A percentile compares a stretch with the other conserved stretches of the same genome.
Conservation (phyloP, 2,329 filamentous ascomycete genomes). For the Pyrenochaeta sp. region DNA sequence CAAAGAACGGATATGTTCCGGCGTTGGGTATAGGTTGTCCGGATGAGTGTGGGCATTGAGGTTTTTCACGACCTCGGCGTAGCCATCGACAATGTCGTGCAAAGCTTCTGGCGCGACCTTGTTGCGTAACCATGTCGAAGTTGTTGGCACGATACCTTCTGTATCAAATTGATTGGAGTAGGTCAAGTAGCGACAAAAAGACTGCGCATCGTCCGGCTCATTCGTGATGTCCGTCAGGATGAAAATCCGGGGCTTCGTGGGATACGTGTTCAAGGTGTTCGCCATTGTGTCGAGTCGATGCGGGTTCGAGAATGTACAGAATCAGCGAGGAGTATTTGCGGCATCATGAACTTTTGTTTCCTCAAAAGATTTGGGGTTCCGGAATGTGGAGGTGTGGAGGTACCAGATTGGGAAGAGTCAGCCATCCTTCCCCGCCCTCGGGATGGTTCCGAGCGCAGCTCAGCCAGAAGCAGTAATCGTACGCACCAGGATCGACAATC, state of each 20-base stretch:
- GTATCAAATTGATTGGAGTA: slow-evolving; percentile 27
- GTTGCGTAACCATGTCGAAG: slow-evolving; percentile 9
- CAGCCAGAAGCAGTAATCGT: neutral
- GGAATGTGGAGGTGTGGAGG: neutral
- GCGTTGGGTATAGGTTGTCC: slow-evolving; percentile 26
- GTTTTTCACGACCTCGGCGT: slow-evolving; percentile 48
- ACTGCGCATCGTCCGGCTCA: slow-evolving; percentile 26
- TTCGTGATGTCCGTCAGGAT: slow-evolving; percentile 27
- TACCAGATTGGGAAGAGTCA: neutral
- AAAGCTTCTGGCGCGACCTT: slow-evolving; percentile 8
- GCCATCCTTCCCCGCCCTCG: neutral
- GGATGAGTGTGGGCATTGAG: slow-evolving; percentile 50
- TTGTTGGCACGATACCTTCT: slow-evolving; percentile 22
- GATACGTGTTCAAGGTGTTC: neutral
- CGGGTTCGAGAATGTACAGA: no score
- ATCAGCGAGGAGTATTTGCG: no score
- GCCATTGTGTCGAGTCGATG: neutral
- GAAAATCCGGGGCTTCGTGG: slow-evolving; percentile 14
- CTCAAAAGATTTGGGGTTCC: neutral
- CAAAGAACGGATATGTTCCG: slow-evolving; percentile 11
- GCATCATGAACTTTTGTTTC: no score
- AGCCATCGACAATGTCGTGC: slow-evolving; percentile 29
- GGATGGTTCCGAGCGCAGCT: neutral
- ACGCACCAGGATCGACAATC: no score
- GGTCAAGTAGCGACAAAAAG: slow-evolving; percentile 21